A percentile compares a stretch with the other conserved stretches of the same genome.
phyloP scores from a whole-genome alignment of 2,329 filamentous ascomycete genomes.

The Fusarium graminum region DNA sequence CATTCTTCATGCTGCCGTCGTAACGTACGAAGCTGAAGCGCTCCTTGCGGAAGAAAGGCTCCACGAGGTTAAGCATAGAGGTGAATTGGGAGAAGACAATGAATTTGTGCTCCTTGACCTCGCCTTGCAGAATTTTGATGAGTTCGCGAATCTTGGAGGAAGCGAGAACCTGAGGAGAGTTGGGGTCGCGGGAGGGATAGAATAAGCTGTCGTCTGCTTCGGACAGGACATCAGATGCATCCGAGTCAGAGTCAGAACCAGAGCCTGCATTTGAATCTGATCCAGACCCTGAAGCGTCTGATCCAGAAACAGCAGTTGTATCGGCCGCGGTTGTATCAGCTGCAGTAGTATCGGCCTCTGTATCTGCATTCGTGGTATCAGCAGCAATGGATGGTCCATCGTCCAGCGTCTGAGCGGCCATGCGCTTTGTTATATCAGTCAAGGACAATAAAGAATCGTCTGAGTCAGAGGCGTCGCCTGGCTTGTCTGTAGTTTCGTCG shows the following conservation, averaged over 20 bases:
- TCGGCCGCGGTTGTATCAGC: constrained; percentile 21
- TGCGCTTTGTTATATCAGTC: constrained; percentile 54
- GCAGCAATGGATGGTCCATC: constrained; percentile 43
- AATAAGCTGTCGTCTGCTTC: constrained; percentile 56
- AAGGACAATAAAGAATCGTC: constrained; percentile 55
- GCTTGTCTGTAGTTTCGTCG: constrained; percentile 59
- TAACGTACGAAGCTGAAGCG: constrained; percentile 88
- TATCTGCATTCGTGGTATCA: constrained; percentile 29
- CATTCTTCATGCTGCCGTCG: constrained; percentile 95
- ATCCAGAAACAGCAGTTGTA: constrained; percentile 27
- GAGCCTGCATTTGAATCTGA: constrained; percentile 42
- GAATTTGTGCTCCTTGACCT: constrained; percentile 88
- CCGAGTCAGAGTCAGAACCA: constrained; percentile 45
- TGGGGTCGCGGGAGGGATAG: constrained; percentile 45
- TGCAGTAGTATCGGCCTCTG: constrained; percentile 29
- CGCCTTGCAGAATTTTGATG: constrained; percentile 81
- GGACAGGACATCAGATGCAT: constrained; percentile 39
- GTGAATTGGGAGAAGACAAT: constrained; percentile 99
- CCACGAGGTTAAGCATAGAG: constrained; percentile 95
- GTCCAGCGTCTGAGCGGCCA: constrained; percentile 55
- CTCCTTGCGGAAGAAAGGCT: constrained; percentile 85
- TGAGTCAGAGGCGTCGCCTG: constrained; percentile 46
- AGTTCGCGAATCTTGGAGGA: constrained; percentile 95
- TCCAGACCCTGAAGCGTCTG: constrained; percentile 21
- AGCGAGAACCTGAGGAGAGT: constrained; percentile 63